A percentile compares a stretch with the other conserved stretches of the same genome.
Conservation (phyloP, 2,329 filamentous ascomycete genomes). For the Colletotrichum acutatum region DNA sequence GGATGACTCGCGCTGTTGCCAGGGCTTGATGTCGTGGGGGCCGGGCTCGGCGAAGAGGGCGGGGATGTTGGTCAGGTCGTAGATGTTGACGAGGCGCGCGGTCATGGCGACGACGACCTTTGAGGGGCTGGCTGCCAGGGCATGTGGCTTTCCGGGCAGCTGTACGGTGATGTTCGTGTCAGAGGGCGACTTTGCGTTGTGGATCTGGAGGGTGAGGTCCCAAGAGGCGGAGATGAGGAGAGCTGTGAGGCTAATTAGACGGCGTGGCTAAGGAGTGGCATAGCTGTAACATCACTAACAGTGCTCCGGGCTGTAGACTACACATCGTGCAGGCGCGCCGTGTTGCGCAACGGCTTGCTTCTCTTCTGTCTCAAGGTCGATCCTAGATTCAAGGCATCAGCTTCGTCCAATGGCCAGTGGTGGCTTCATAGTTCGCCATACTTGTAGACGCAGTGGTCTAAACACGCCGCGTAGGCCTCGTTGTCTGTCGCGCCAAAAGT, state of each 20-base stretch:
- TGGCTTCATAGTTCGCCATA: conserved; percentile 48
- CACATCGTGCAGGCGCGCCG: conserved; percentile 80
- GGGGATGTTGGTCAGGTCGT: conserved; percentile 80
- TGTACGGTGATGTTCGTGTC: conserved; percentile 71
- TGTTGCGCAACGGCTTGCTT: conserved; percentile 84
- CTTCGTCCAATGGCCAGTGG: background rate
- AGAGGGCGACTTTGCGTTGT: conserved; percentile 68
- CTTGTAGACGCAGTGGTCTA: conserved; percentile 89
- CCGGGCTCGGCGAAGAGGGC: conserved; percentile 63
- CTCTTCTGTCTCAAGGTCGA: conserved; percentile 78
- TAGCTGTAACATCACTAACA: conserved; percentile 55
- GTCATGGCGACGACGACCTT: conserved; percentile 98
- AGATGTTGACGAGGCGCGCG: conserved; percentile 91
- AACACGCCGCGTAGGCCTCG: conserved; percentile 85
- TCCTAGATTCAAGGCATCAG: conserved; percentile 42
- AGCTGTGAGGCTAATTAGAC: conserved; percentile 50
- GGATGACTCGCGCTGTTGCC: conserved; percentile 93
- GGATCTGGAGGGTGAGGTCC: conserved; percentile 91
- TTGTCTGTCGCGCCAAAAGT: conserved; percentile 88
- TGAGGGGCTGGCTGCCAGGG: conserved; percentile 78
- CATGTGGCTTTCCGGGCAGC: conserved; percentile 89
- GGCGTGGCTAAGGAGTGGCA: background rate
- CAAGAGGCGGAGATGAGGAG: conserved; percentile 91
- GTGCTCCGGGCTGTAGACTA: conserved; percentile 83
- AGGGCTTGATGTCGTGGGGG: conserved; percentile 73